A percentile compares a stretch with the other conserved stretches of the same genome.
phyloP scores from a whole-genome alignment of 2,329 filamentous ascomycete species.

The Microdochium paspali region DNA sequence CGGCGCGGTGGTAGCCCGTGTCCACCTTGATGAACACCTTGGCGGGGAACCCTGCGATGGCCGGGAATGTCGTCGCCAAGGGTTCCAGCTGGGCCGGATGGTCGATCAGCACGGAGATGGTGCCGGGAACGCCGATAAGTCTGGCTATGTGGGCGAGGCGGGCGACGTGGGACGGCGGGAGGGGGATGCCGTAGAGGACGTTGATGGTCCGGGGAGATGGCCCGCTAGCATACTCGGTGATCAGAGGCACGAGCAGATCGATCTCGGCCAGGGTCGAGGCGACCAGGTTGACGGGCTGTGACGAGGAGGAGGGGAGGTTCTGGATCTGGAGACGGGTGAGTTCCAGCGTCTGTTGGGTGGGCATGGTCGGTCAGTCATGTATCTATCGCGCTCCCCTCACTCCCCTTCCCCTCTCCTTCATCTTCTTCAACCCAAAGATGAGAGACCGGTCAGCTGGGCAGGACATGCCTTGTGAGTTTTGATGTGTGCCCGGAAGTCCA shows the following conservation, averaged over 20 bases:
- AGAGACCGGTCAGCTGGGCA: background rate
- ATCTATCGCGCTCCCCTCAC: background rate
- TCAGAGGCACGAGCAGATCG: constrained; percentile 39
- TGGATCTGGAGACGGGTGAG: constrained; percentile 46
- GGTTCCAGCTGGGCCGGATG: constrained; percentile 36
- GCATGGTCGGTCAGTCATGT: background rate
- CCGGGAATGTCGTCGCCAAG: constrained; percentile 16
- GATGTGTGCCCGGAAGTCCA: constrained; percentile 52
- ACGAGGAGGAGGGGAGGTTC: constrained; percentile 11
- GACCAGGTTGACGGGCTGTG: constrained; percentile 38
- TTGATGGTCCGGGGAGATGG: constrained; percentile 9
- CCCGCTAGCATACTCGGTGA: constrained; percentile 33
- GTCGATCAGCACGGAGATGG: constrained; percentile 47
- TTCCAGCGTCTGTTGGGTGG: constrained; percentile 38
- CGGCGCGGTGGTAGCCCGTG: constrained; percentile 54
- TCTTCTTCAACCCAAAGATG: accelerated
- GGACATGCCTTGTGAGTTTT: constrained; percentile 53
- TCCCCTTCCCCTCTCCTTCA: background rate
- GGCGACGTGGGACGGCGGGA: constrained; percentile 41
- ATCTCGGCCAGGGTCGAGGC: constrained; percentile 51
- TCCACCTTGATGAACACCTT: constrained; percentile 52
- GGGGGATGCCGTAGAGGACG: constrained; percentile 52
- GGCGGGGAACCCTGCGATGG: constrained; percentile 16
- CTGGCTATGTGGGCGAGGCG: constrained; percentile 36
- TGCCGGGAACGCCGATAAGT: constrained; percentile 29